phyloP scores from a whole-genome alignment of 805 yeast genomes.

The Teunomyces kruisii region DNA sequence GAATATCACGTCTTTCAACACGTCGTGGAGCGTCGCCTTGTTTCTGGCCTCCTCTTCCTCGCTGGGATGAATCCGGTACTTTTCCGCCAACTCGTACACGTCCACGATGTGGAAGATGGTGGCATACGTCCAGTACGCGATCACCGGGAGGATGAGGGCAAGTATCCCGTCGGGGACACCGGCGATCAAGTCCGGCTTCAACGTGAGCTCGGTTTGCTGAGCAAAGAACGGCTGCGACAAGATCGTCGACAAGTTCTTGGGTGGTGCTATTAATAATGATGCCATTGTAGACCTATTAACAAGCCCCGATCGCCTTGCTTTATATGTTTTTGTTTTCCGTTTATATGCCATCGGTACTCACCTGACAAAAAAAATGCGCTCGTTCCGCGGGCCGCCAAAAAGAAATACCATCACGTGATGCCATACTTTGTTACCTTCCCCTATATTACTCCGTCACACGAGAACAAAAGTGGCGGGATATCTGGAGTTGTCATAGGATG shows the following conservation, averaged over 20 bases:
- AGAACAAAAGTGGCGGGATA: too few relatives aligned
- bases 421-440: too few relatives aligned
- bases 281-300: neutral
- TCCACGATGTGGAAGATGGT: conserved; percentile 75
- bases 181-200: conserved; percentile 46
- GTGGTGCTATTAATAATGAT: conserved; percentile 9
- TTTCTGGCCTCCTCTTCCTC: conserved; percentile 79
- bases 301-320: neutral
- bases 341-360: too few relatives aligned
- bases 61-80: conserved; percentile 87
- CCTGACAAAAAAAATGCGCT: too few relatives aligned
- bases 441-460: too few relatives aligned
- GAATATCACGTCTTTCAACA: conserved; percentile 73
- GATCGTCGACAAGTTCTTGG: conserved; percentile 17
- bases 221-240: conserved; percentile 13
- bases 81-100: conserved; percentile 69
- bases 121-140: conserved; percentile 82
- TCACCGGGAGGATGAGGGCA: conserved; percentile 72
- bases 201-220: conserved; percentile 15
- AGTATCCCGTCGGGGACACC: conserved; percentile 72
- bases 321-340: neutral
- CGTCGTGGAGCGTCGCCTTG: conserved; percentile 68
- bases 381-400: too few relatives aligned
- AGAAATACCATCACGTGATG: too few relatives aligned
- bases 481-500: too few relatives aligned